These are phyloP conservation scores for Cercospora brassicicola DNA, from an alignment of 2,329 filamentous ascomycete genomes.

Conservation along the genomic window DNA sequence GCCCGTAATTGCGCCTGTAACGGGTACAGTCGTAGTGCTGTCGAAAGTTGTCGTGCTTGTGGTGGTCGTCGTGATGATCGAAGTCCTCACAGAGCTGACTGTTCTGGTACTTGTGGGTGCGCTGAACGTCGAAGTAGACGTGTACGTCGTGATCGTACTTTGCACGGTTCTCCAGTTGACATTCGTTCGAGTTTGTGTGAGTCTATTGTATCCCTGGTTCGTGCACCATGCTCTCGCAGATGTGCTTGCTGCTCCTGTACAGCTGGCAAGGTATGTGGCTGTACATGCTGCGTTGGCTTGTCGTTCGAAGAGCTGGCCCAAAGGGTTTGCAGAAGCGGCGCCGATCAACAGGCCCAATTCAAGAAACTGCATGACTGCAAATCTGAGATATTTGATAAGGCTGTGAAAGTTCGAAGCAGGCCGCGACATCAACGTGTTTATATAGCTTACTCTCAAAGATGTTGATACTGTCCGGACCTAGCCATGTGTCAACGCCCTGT, in stretches of 20 bases:
- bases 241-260: slow-evolving; percentile 1
- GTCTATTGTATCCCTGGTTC: background rate
- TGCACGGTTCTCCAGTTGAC: background rate
- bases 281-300: slow-evolving; percentile 7
- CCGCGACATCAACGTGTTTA: background rate
- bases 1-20: background rate
- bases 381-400: background rate
- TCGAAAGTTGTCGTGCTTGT: slow-evolving; percentile 1
- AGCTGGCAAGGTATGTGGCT: slow-evolving; percentile 2
- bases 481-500: background rate
- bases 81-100: slow-evolving; percentile 1
- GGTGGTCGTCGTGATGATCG: background rate
- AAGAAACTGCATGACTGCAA: background rate
- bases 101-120: slow-evolving; percentile 6
- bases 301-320: slow-evolving; percentile 1
- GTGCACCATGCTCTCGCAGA: slow-evolving; percentile 8
- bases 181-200: background rate
- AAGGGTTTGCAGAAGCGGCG: slow-evolving; percentile 1
- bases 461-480: background rate
- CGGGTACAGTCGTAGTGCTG: background rate
- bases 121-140: slow-evolving; percentile 4
- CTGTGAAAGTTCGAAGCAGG: background rate
- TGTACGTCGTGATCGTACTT: background rate
- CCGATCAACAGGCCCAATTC: background rate
- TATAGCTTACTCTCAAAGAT: background rate